phyloP scores from a whole-genome alignment of 1,139 yeast genomes.

The Kurtzmaniella quercitrusa region DNA sequence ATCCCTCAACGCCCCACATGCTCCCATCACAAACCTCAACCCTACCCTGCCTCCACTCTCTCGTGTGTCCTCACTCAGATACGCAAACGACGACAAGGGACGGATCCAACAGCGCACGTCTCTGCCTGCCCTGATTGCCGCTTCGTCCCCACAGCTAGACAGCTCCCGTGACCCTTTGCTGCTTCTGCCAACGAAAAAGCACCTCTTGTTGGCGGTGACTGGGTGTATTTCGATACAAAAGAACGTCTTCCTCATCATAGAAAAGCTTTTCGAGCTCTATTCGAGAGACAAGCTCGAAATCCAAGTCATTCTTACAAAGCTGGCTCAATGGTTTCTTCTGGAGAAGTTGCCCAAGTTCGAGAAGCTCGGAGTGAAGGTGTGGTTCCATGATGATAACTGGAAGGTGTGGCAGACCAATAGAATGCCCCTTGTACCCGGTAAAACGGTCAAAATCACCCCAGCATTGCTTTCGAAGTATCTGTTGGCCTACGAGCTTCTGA shows the following conservation, averaged over 20 bases:
- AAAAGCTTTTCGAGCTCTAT: constrained; percentile 23
- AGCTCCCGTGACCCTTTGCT: not conserved
- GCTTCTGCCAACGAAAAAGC: constrained; percentile 15
- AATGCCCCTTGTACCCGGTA: constrained; percentile 3
- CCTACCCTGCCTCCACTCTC: constrained; percentile 4
- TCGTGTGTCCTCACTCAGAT: constrained; percentile 14
- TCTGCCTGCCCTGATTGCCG: not conserved
- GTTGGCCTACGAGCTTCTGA: constrained; percentile 20
- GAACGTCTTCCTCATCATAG: constrained; percentile 22
- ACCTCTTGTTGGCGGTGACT: constrained; percentile 25
- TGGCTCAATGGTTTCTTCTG: constrained; percentile 24
- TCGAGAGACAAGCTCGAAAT: constrained; percentile 21
- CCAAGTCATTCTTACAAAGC: constrained; percentile 23
- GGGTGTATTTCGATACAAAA: constrained; percentile 25
- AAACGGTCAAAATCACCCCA: constrained; percentile 10
- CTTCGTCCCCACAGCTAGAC: not conserved
- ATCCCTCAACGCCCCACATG: not conserved
- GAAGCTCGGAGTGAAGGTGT: constrained; percentile 23
- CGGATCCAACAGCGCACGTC: constrained; percentile 9
- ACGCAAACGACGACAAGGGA: constrained; percentile 12
- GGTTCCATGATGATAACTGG: constrained; percentile 24
- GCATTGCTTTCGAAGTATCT: constrained; percentile 14
- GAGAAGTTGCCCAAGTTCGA: constrained; percentile 23
- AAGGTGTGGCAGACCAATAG: constrained; percentile 16
- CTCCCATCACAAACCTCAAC: not conserved